Base-by-base conservation (phyloP, 2,329 filamentous ascomycete genomes). In the Venturia pyrina region DNA sequence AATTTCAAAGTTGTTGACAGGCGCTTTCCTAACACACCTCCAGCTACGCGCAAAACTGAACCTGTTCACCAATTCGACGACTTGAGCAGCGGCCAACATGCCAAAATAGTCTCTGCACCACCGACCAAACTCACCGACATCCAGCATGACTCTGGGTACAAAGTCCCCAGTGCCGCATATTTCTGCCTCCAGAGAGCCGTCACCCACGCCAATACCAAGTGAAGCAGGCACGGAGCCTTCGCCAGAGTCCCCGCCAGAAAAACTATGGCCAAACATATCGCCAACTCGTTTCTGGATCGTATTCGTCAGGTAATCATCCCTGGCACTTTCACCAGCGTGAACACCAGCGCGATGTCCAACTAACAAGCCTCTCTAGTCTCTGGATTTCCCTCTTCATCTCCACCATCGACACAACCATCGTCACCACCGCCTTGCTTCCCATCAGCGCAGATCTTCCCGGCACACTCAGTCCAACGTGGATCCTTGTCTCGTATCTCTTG, bases 331-430 rank as follows among this genome's bases (percentile, higher is more conserved):
- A 21, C 21, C 28, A 59, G 32, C 53, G 32, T 6, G 8, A 15
- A 19, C 5, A 37, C 28, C 21, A 28, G 10, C 21, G 8, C 2
- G 6, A 40, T n/a, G 5, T 32, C 17, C 15, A 34, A 11, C 32
- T 37, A 11, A 59, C 28, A 32, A 19, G 10, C 17, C 1, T 34
- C 15, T 15, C 7, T 59, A 59, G 53, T 21, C 32, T 59, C 4
- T 59, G 53, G 53, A 59, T 59, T 5, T 37, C 53, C 19, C 53
- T 59, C 32, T 59, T 59, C 53, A 32, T 59, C 13, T 59, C 53
- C 17, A 59, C 53, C 19, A 37, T 59, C 28, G 53, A 59, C 53
- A 59, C 53, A 1, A 59, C 53, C 28, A 59, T 59, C 28, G 53
- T 59, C 53, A 59, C 53, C 28, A 59, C 53, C 28, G 53, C 53